Percentiles rank a stretch among this genome's conserved stretches.
Conservation (phyloP, 306 rosid genomes). For the Trifolium fragiferum region DNA sequence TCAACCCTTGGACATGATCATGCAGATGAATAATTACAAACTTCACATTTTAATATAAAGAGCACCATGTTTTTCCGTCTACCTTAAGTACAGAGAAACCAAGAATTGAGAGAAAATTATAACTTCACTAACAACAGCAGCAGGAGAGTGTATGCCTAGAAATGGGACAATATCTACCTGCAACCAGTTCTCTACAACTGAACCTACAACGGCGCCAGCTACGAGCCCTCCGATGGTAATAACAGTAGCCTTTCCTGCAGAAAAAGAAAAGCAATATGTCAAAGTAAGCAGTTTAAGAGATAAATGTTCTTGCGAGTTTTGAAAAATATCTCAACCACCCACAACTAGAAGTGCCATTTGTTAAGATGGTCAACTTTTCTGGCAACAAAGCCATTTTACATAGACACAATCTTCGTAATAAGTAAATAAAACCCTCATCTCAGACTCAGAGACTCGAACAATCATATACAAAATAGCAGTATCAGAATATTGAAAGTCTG, state of each 20-base stretch:
- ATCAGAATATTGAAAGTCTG: slow-evolving; percentile 20
- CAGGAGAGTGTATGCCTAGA: slow-evolving; percentile 94
- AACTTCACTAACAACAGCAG: slow-evolving; percentile 87
- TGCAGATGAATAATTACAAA: slow-evolving; percentile 88
- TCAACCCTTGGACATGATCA: slow-evolving; percentile 46
- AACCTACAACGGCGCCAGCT: slow-evolving; percentile 91
- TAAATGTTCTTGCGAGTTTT: slow-evolving; percentile 26
- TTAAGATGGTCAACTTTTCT: slow-evolving; percentile 22
- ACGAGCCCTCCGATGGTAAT: slow-evolving; percentile 94
- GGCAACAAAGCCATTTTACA: slow-evolving; percentile 23
- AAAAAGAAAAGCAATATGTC: slow-evolving; percentile 21
- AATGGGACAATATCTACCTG: slow-evolving; percentile 97
- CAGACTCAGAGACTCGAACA: slow-evolving; percentile 19
- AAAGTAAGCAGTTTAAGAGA: background rate
- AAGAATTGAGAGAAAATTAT: slow-evolving; percentile 84
- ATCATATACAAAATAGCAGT: slow-evolving; percentile 28
- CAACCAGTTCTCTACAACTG: slow-evolving; percentile 91
- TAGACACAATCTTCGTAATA: slow-evolving; percentile 21
- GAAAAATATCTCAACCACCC: slow-evolving; percentile 28
- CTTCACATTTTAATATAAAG: slow-evolving; percentile 50
- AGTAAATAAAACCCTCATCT: slow-evolving; percentile 33
- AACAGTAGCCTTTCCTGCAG: slow-evolving; percentile 90
- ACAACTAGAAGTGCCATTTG: slow-evolving; percentile 34
- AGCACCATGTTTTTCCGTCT: slow-evolving; percentile 46
- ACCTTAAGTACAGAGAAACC: slow-evolving; percentile 90